Evolutionary conservation across 2,329 filamentous ascomycete species (phyloP), one percentile per base, ranked within the genome.

Genomic region (Pseudogymnoascus sp.): DNA sequence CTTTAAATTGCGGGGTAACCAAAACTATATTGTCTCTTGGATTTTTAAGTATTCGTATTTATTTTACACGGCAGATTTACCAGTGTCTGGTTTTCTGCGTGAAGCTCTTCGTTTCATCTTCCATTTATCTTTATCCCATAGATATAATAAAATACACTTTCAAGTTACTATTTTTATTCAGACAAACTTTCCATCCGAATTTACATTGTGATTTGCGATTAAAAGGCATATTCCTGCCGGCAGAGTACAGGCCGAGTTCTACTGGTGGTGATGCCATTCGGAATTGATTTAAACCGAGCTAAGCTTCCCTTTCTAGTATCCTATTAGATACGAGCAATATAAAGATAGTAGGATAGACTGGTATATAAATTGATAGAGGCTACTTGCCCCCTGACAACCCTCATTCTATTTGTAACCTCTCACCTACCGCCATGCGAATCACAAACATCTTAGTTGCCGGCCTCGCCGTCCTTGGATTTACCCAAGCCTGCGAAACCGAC

Each of bases 401-500:
- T 12, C 21, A 29, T 48, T 29, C 42, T 48, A n/a, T 27, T 48
- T 13, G 42, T n/a, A 13, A 27, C 21, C 21, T 25, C 41, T 27
- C 21, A 27, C 21, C 41, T n/a, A 8, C 6, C 42, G 21, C 42
- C 25, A 48, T 59, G 55, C 15, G 55, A 59, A 33, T 36, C 29
- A 27, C 25, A 12, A 36, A 35, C 31, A 8, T 59, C 27, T 36
- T 59, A 59, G 55, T 27, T 21, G 31, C 35, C n/a, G 15, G 29
- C 15, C 29, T 38, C 31, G 55, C 10, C 15, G 29, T 59, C 15
- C 10, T 59, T 25, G 42, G 42, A n/a, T 21, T 25, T 7, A 48
- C 42, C 12, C 42, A 48, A 27, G 60, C 38, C 33, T 61, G 60
- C 39, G 21, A 31, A 15, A 71, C 65, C 2, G 71, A 73, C 51